Conservation (phyloP, 1,284 basidiomycete species). For the Ganoderma meredithae region DNA sequence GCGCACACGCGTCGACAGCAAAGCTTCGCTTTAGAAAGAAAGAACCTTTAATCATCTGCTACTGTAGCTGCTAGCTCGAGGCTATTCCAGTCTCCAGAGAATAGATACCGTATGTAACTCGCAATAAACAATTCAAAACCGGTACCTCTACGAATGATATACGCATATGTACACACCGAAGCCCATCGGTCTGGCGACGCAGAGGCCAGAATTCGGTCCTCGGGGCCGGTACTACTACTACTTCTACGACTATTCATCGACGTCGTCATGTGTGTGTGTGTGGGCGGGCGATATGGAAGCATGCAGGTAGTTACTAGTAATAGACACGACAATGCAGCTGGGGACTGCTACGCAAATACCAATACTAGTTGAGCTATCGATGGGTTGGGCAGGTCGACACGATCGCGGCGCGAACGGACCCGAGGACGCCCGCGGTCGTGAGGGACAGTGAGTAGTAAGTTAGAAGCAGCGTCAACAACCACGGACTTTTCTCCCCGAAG, state of each 20-base stretch:
- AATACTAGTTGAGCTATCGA: slow-evolving; percentile 37
- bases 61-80: no score
- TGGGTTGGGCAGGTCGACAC: background rate
- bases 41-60: background rate
- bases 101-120: slow-evolving; percentile 1
- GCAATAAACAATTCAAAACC: background rate
- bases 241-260: background rate
- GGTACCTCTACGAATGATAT: background rate
- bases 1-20: background rate
- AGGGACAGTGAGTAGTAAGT: background rate
- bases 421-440: slow-evolving; percentile 3
- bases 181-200: background rate
- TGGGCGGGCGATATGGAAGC: slow-evolving; percentile 21
- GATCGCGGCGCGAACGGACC: slow-evolving; percentile 1
- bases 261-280: slow-evolving; percentile 2
- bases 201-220: background rate
- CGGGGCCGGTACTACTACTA: background rate
- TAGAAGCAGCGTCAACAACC: background rate
- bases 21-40: background rate
- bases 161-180: background rate
- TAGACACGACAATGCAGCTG: slow-evolving; percentile 28
- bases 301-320: slow-evolving; percentile 28
- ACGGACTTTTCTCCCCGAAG: slow-evolving; percentile 29
- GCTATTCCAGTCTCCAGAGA: background rate
- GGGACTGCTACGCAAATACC: slow-evolving; percentile 17